Percentiles rank a stretch among this genome's conserved stretches.
Evolutionary conservation across 495 filamentous ascomycete species (phyloP).

Genomic region (Ascodesmis nigricans): DNA sequence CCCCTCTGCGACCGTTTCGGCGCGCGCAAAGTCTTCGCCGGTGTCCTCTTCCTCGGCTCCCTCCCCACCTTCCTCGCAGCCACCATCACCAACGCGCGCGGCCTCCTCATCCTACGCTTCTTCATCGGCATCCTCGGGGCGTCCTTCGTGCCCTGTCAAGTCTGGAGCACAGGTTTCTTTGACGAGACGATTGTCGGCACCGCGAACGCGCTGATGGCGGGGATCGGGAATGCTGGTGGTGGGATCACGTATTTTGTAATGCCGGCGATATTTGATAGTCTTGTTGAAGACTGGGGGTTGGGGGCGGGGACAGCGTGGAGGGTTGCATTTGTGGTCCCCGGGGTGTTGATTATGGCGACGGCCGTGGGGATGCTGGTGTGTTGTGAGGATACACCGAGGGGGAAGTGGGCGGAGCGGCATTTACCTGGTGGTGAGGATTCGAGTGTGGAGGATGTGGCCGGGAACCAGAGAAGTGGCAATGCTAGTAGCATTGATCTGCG

Average conservation of each 20-base stretch:
- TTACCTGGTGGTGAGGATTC: no score
- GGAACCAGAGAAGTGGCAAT: no score
- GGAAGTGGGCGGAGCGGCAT: conserved; percentile 59
- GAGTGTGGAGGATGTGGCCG: no score
- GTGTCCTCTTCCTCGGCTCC: conserved; percentile 46
- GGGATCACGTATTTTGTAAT: conserved; percentile 82
- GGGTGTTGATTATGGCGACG: conserved; percentile 44
- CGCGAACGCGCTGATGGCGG: conserved; percentile 68
- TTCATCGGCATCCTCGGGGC: conserved; percentile 87
- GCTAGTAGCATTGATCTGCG: no score
- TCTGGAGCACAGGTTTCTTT: conserved; percentile 89
- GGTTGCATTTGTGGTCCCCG: conserved; percentile 62
- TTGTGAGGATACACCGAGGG: conserved; percentile 68
- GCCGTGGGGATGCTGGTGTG: conserved; percentile 48
- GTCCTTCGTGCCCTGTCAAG: conserved; percentile 82
- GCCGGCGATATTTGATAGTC: conserved; percentile 71
- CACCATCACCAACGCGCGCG: conserved; percentile 41
- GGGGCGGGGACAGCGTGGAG: conserved; percentile 54
- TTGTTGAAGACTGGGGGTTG: conserved; percentile 38
- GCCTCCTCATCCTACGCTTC: conserved; percentile 62
- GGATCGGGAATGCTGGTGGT: conserved; percentile 76
- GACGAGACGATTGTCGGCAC: conserved; percentile 90
- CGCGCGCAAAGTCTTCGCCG: conserved; percentile 59
- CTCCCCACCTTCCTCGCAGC: conserved; percentile 73
- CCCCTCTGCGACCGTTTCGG: conserved; percentile 71